Evolutionary conservation across 768 basidiomycete species (phyloP).

Genomic region (Obba rivulosa): DNA sequence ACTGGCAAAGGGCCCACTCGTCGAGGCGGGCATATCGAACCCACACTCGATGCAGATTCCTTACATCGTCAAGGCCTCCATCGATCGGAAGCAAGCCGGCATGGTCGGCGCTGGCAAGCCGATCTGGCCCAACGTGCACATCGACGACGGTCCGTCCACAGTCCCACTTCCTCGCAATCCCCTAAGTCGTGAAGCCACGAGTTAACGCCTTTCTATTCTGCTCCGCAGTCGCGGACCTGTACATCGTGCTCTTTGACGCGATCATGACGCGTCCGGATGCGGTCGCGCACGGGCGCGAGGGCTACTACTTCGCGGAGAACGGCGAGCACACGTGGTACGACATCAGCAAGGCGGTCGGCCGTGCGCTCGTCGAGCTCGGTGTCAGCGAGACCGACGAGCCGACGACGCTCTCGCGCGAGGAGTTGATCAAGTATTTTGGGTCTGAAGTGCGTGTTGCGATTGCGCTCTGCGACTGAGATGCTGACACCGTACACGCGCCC

Average conservation of each 20-base stretch:
- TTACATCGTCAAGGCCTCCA: constrained; percentile 34
- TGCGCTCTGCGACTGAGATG: constrained; percentile 1
- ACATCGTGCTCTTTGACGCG: constrained; percentile 36
- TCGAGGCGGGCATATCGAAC: constrained; percentile 49
- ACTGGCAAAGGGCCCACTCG: constrained; percentile 40
- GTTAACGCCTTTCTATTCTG: neutral
- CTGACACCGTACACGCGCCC: neutral
- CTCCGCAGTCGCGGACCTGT: constrained; percentile 38
- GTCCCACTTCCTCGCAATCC: neutral
- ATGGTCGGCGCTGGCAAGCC: constrained; percentile 54
- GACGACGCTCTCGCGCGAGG: constrained; percentile 39
- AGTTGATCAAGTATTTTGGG: constrained; percentile 32
- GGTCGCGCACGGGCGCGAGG: constrained; percentile 28
- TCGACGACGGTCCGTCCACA: constrained; percentile 42
- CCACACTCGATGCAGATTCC: constrained; percentile 50
- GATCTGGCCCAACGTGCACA: constrained; percentile 54
- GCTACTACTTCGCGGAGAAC: constrained; percentile 30
- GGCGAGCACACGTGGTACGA: constrained; percentile 28
- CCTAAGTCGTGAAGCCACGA: neutral
- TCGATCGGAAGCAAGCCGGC: constrained; percentile 46
- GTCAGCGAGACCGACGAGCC: constrained; percentile 31
- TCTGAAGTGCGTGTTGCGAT: neutral
- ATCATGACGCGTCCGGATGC: constrained; percentile 21
- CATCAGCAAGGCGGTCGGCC: constrained; percentile 32
- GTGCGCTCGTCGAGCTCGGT: constrained; percentile 28